A percentile compares a stretch with the other conserved stretches of the same genome.
phyloP scores from a whole-genome alignment of 2,329 filamentous ascomycete genomes.

The Chrysoporthe cubensis region DNA sequence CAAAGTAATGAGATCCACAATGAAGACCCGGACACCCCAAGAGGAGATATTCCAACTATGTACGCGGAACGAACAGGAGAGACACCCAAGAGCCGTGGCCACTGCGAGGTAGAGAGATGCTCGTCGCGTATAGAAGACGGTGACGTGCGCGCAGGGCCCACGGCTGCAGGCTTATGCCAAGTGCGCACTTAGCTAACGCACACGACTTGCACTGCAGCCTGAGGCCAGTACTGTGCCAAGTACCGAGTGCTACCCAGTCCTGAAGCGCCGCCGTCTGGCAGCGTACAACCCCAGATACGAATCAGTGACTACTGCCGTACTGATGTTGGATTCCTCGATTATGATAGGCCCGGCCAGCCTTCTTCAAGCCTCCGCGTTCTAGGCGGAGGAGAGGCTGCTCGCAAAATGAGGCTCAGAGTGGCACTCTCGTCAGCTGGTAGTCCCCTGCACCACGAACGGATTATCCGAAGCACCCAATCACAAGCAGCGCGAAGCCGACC shows the following conservation, averaged over 20 bases:
- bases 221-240: not conserved
- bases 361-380: not conserved
- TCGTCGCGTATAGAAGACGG: not conserved
- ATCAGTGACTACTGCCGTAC: no score
- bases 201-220: not conserved
- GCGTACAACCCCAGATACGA: not conserved
- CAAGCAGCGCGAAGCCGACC: not conserved
- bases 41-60: no score
- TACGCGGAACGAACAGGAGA: not conserved
- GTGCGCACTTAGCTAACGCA: not conserved
- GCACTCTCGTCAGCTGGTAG: not conserved
- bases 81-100: not conserved
- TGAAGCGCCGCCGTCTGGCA: not conserved
- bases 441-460: not conserved
- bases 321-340: not conserved
- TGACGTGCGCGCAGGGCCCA: not conserved
- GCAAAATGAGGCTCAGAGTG: constrained; percentile 5
- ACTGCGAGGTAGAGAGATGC: not conserved
- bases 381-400: not conserved
- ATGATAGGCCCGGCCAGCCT: not conserved
- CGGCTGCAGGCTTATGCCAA: not conserved
- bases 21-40: not conserved
- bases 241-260: not conserved
- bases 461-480: constrained; percentile 9
- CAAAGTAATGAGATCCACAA: not conserved